These are phyloP conservation scores for Carex arenaria DNA, from an alignment of 202 grass and related monocot species.

Conservation along the genomic window DNA sequence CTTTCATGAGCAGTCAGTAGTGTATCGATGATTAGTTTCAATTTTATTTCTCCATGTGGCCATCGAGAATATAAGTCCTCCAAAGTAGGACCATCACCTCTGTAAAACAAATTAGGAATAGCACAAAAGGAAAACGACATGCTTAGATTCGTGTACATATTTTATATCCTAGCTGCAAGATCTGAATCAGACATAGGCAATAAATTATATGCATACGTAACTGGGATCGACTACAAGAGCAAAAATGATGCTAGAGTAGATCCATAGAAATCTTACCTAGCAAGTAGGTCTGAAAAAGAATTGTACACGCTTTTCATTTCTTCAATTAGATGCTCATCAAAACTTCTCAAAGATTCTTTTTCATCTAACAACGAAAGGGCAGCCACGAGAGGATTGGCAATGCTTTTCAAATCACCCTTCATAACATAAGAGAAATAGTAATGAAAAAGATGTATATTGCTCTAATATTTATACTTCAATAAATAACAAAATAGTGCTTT, in stretches of 20 bases:
- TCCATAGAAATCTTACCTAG: not conserved
- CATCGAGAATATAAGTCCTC: conserved; percentile 6
- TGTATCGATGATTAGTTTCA: not conserved
- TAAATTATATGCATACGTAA: not conserved
- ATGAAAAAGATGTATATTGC: not conserved
- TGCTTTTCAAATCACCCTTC: not conserved
- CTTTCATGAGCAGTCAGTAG: not conserved
- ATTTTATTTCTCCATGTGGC: conserved; percentile 3
- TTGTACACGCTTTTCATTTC: not conserved
- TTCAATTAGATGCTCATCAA: not conserved
- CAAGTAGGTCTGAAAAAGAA: not conserved
- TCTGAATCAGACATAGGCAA: not conserved
- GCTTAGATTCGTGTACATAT: not conserved
- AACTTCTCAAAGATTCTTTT: not conserved
- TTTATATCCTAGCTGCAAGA: not conserved
- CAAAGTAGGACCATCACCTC: not conserved
- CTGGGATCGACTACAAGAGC: not conserved
- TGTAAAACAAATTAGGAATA: not conserved
- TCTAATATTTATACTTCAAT: not conserved
- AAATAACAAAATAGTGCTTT: not conserved
- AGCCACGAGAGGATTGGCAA: not conserved
- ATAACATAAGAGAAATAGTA: not conserved
- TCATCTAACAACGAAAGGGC: not conserved
- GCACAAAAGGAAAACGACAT: not conserved
- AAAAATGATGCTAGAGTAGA: not conserved